phyloP scores from a whole-genome alignment of 1,139 yeast genomes.

The Geotrichum aggregatum region DNA sequence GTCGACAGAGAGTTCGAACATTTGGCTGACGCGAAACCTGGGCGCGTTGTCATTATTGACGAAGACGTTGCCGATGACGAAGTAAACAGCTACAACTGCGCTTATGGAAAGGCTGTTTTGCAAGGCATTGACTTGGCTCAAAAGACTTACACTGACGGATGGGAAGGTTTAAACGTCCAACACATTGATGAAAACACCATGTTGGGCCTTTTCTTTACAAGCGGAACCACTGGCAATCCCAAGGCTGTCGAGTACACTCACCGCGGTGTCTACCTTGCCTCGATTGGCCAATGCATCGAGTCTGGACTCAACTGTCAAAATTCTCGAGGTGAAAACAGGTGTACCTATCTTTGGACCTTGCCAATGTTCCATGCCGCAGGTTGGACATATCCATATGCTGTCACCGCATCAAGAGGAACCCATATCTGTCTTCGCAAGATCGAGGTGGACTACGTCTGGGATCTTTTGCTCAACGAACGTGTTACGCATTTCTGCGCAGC shows the following conservation, averaged over 20 bases:
- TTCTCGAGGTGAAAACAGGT: slow-evolving; percentile 32
- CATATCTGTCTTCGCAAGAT: slow-evolving; percentile 40
- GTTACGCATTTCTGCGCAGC: slow-evolving; percentile 42
- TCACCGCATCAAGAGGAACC: slow-evolving; percentile 41
- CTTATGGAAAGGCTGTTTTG: slow-evolving; percentile 30
- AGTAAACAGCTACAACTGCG: slow-evolving; percentile 25
- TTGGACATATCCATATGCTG: slow-evolving; percentile 42
- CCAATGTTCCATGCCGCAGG: slow-evolving; percentile 44
- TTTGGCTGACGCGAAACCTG: slow-evolving; percentile 27
- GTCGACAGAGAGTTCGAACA: slow-evolving; percentile 37
- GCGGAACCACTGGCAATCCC: slow-evolving; percentile 76
- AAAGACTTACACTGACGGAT: slow-evolving; percentile 21
- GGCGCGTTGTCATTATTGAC: slow-evolving; percentile 32
- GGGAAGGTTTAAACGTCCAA: slow-evolving; percentile 31
- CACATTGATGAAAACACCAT: slow-evolving; percentile 34
- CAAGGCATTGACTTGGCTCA: slow-evolving; percentile 29
- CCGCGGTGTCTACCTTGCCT: slow-evolving; percentile 38
- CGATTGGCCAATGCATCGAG: slow-evolving; percentile 38
- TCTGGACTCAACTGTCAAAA: slow-evolving; percentile 36
- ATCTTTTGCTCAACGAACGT: slow-evolving; percentile 31
- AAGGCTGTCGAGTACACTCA: slow-evolving; percentile 69
- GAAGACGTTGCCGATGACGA: slow-evolving; percentile 31
- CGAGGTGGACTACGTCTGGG: slow-evolving; percentile 40
- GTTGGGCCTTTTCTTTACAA: slow-evolving; percentile 50
- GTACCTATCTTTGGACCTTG: slow-evolving; percentile 40